Evolutionary conservation across 345 rosid genomes (phyloP), one percentile per base, ranked within the genome.

Genomic region (Syzygium jambos): DNA sequence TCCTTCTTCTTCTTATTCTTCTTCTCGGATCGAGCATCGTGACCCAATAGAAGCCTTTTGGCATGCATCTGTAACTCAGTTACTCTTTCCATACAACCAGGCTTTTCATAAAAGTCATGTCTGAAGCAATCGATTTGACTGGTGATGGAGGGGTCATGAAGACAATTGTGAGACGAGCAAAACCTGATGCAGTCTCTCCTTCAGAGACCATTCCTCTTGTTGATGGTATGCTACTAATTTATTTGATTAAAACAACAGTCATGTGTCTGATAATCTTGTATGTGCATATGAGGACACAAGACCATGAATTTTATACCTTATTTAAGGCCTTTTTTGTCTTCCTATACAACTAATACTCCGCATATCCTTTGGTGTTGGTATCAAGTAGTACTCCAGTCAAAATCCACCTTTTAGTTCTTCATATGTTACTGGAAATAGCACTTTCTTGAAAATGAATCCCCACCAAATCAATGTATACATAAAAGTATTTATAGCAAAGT

Each of bases 131-230:
- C 55, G 96, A 96, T 90, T 93, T 97, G 89, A 91, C 89, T 80
- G 98, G 96, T 34, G 97, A 97, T 91, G 98, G 95, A 88, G 98
- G 98, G 56, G 96, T 97, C 55, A 27, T 93, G 88, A 96, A 95
- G 93, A 90, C 91, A 86, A 92, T 95, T 61, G 73, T 95, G 30
- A 92, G 94, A 87, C 91, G 91, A 30, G 95, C 98, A 52, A 96
- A 93, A 90, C 91, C 94, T 16, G 96, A 91, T 89, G 97, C 97
- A 5, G 59, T 90, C 68, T 87, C 91, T 78, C 97, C 98, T 30
- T 91, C 97, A 2, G 94, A 93, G 87, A 97, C 95, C 92, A 93
- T 93, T 90, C 98, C 98, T 89, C 90, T 96, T 25, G 98, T 97
- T 29, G 98, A 97, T 89, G 99, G 98, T 95, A 92, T 88, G 91